A percentile compares a stretch with the other conserved stretches of the same genome.
phyloP scores from a whole-genome alignment of 2,329 filamentous ascomycete species.

The Taxawa tesnikishii region DNA sequence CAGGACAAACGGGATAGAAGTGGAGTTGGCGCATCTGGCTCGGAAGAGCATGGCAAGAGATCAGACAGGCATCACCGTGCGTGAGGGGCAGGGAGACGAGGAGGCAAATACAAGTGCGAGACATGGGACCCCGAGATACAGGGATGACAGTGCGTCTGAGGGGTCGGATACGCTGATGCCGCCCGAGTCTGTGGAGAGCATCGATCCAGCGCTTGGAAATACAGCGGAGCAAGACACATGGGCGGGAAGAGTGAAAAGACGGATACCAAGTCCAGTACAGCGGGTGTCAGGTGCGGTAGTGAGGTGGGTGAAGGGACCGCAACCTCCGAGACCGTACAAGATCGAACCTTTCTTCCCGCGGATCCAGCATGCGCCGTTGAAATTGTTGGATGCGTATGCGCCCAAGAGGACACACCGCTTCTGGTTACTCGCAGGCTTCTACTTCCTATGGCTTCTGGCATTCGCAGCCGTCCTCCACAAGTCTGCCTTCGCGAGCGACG shows the following conservation, averaged over 20 bases:
- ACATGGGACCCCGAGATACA: constrained; percentile 15
- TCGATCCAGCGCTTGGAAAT: constrained; percentile 6
- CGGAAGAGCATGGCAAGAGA: not conserved
- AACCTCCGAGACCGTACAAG: constrained; percentile 34
- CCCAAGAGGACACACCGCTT: constrained; percentile 47
- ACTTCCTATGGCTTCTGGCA: constrained; percentile 54
- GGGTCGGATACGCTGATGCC: constrained; percentile 14
- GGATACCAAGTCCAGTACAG: constrained; percentile 15
- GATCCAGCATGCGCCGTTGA: constrained; percentile 55
- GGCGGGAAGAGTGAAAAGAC: constrained; percentile 12
- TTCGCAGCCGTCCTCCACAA: constrained; percentile 58
- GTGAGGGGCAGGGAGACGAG: constrained; percentile 3
- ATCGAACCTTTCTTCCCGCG: constrained; percentile 46
- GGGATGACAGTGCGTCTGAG: constrained; percentile 15
- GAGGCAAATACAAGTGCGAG: constrained; percentile 8
- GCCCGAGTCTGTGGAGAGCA: constrained; percentile 15
- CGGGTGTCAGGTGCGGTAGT: constrained; percentile 4
- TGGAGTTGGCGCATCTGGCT: not conserved
- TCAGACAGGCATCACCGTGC: constrained; percentile 1
- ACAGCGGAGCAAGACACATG: constrained; percentile 9
- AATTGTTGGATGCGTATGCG: constrained; percentile 49
- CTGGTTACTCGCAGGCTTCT: constrained; percentile 46
- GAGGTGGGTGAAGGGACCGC: constrained; percentile 36
- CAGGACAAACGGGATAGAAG: no score
- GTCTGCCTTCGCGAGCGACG: constrained; percentile 46